phyloP scores from a whole-genome alignment of 495 filamentous ascomycete genomes.

The Tuber melanosporum region DNA sequence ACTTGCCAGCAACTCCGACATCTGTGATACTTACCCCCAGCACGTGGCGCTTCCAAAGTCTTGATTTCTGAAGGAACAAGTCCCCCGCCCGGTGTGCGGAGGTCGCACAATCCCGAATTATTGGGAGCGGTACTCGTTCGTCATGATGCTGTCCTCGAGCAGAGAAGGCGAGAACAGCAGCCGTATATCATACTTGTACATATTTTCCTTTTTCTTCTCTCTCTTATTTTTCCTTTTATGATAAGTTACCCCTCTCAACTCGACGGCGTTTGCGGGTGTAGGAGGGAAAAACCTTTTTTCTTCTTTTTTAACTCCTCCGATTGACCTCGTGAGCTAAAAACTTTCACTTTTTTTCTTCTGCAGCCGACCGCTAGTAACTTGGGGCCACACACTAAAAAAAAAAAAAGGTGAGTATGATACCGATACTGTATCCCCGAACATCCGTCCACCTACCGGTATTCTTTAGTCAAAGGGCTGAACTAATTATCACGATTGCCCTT shows the following conservation, averaged over 20 bases:
- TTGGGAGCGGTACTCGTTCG: background rate
- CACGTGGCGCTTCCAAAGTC: background rate
- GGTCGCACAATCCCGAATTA: background rate
- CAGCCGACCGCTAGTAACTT: background rate
- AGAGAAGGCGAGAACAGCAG: too few species aligned
- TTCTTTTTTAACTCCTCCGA: background rate
- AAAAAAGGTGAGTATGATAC: background rate
- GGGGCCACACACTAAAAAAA: background rate
- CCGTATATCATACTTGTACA: too few species aligned
- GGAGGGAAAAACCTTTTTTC: background rate
- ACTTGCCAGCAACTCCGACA: background rate
- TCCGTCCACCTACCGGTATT: background rate
- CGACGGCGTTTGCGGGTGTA: background rate
- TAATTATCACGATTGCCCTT: background rate
- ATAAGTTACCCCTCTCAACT: background rate
- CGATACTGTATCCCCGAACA: background rate
- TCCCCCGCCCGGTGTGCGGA: background rate
- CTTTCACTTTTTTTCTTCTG: background rate
- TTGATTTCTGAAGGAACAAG: background rate
- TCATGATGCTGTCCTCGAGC: background rate
- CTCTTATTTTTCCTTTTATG: too few species aligned
- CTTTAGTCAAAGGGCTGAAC: background rate
- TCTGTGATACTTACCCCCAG: background rate
- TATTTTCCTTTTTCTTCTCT: too few species aligned
- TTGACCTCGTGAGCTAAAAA: background rate